phyloP scores from a whole-genome alignment of 805 yeast genomes.

The Wickerhamiella vanderwaltii region DNA sequence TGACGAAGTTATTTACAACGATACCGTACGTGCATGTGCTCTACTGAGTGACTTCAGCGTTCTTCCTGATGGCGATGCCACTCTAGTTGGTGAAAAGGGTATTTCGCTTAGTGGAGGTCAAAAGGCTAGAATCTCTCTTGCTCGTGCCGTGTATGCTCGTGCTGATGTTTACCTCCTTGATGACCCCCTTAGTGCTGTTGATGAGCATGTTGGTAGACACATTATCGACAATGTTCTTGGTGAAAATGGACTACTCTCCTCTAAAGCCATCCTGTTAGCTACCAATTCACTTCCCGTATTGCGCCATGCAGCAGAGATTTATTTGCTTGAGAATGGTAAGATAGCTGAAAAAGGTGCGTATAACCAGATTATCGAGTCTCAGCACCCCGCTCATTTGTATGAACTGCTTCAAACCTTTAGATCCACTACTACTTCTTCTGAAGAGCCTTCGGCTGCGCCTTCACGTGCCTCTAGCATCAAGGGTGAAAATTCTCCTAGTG shows the following conservation, averaged over 20 bases:
- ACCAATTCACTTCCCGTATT: conserved; percentile 80
- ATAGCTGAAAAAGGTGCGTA: conserved; percentile 30
- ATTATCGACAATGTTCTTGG: conserved; percentile 70
- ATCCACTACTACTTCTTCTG: not conserved
- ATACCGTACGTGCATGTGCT: conserved; percentile 53
- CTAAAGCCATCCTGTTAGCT: conserved; percentile 68
- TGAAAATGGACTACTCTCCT: conserved; percentile 57
- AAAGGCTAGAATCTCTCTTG: conserved; percentile 68
- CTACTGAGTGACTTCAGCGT: conserved; percentile 50
- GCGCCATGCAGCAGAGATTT: conserved; percentile 56
- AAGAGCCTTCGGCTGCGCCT: not conserved
- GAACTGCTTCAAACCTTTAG: conserved; percentile 1
- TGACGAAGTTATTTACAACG: conserved; percentile 39
- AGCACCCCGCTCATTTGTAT: not conserved
- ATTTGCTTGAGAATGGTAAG: conserved; percentile 46
- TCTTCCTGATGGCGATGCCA: conserved; percentile 61
- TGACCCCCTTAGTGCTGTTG: conserved; percentile 76
- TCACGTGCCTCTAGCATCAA: not conserved
- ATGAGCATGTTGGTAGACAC: conserved; percentile 74
- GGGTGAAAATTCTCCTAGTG: not conserved
- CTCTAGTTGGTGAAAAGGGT: conserved; percentile 80
- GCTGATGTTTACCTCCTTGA: conserved; percentile 59
- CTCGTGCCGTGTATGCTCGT: conserved; percentile 64
- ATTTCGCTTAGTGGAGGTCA: conserved; percentile 83
- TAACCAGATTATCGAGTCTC: conserved; percentile 18